phyloP scores from a whole-genome alignment of 2,329 filamentous ascomycete species.

The Penicillium sp. region DNA sequence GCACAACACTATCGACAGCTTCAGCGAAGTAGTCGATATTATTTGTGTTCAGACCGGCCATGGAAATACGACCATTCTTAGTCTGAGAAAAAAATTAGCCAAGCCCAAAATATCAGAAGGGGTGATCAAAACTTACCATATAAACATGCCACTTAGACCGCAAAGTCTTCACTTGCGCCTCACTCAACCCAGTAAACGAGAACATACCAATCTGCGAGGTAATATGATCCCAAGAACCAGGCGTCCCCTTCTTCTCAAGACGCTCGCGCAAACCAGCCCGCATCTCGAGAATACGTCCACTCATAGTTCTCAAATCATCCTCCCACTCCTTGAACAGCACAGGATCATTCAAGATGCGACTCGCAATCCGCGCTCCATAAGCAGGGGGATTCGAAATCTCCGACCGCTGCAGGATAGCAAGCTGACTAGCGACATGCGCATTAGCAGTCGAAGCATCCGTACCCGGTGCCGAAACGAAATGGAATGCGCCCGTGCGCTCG shows the following conservation, averaged over 20 bases:
- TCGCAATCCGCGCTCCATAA: constrained; percentile 88
- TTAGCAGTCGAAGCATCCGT: constrained; percentile 63
- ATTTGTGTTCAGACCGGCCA: constrained; percentile 92
- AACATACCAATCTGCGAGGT: constrained; percentile 99
- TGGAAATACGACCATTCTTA: constrained; percentile 96
- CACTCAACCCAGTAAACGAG: constrained; percentile 66
- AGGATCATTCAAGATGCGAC: constrained; percentile 78
- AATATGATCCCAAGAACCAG: constrained; percentile 94
- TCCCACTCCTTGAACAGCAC: constrained; percentile 88
- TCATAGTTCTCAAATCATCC: constrained; percentile 88
- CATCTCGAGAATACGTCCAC: constrained; percentile 92
- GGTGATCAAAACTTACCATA: constrained; percentile 39
- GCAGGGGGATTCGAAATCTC: constrained; percentile 97
- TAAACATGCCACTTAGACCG: constrained; percentile 53
- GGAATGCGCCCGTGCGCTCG: constrained; percentile 93
- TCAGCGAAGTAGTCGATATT: constrained; percentile 94
- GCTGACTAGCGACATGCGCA: constrained; percentile 74
- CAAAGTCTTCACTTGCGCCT: constrained; percentile 49
- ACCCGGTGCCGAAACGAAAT: constrained; percentile 77
- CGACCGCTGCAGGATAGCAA: constrained; percentile 90
- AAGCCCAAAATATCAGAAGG: neutral
- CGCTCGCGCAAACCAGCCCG: constrained; percentile 73
- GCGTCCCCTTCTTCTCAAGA: constrained; percentile 81
- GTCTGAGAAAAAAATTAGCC: constrained; percentile 51
- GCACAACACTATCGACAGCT: constrained; percentile 81